These are phyloP conservation scores for Penicillium digitatum DNA, from an alignment of 2,329 filamentous ascomycete genomes.

Conservation along the genomic window DNA sequence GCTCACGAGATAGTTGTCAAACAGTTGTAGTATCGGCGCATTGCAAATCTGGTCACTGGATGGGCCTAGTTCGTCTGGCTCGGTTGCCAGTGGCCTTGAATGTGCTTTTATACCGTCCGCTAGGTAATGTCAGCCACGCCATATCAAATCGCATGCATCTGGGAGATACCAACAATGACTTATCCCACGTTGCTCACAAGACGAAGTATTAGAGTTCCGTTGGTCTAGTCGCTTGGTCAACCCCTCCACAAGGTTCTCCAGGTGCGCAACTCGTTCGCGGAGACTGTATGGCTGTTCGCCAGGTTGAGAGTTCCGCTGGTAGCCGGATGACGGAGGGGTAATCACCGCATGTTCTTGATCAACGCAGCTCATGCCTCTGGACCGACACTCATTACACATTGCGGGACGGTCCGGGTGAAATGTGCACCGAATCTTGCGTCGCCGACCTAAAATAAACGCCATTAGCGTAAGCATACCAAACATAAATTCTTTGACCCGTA, in stretches of 20 bases:
- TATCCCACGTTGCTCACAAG: not conserved
- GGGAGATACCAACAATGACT: not conserved
- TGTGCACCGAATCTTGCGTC: constrained; percentile 45
- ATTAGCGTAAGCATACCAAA: not conserved
- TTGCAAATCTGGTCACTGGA: constrained; percentile 30
- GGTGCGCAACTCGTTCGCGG: constrained; percentile 37
- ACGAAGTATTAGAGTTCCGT: constrained; percentile 7
- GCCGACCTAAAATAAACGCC: constrained; percentile 27
- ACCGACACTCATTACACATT: constrained; percentile 41
- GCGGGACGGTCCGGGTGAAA: constrained; percentile 32
- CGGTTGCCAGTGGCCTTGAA: constrained; percentile 9
- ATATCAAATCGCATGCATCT: not conserved
- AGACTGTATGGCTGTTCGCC: constrained; percentile 36
- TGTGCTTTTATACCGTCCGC: not conserved
- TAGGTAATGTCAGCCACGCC: not conserved
- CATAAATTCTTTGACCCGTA: constrained; percentile 13
- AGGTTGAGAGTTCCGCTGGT: not conserved
- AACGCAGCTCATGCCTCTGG: constrained; percentile 38
- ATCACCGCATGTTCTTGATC: constrained; percentile 35
- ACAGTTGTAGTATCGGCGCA: constrained; percentile 37
- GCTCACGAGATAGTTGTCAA: constrained; percentile 38
- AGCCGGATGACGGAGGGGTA: constrained; percentile 1
- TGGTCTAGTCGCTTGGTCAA: constrained; percentile 33
- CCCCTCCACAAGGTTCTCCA: constrained; percentile 37
- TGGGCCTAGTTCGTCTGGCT: constrained; percentile 21